A percentile compares a stretch with the other conserved stretches of the same genome.
Conservation (phyloP, 2,329 filamentous ascomycete genomes). For the Helotiales sp. region DNA sequence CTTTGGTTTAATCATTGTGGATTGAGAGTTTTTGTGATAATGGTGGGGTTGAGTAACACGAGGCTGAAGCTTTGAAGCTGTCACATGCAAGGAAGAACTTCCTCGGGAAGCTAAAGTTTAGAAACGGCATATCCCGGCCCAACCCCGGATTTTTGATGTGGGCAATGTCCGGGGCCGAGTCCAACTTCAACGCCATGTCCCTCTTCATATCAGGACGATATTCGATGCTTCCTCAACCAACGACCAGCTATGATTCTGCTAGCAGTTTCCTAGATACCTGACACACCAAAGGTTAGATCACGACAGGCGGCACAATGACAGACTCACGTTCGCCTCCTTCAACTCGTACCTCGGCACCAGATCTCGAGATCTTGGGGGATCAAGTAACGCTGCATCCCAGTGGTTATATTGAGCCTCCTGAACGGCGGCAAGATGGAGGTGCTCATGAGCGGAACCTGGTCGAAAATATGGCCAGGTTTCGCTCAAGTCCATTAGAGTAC, state of each 20-base stretch:
- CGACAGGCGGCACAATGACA: slow-evolving; percentile 37
- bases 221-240: slow-evolving; percentile 2
- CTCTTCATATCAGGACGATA: slow-evolving; percentile 6
- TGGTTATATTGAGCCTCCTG: slow-evolving; percentile 58
- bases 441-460: slow-evolving; percentile 70
- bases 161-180: slow-evolving; percentile 7
- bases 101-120: too few relatives aligned
- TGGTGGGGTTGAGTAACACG: background rate
- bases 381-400: slow-evolving; percentile 74
- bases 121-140: background rate
- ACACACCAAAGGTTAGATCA: background rate
- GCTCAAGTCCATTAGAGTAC: slow-evolving; percentile 64
- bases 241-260: slow-evolving; percentile 15
- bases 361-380: slow-evolving; percentile 74
- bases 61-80: slow-evolving; percentile 1
- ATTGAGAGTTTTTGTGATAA: background rate
- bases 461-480: slow-evolving; percentile 84
- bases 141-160: slow-evolving; percentile 3
- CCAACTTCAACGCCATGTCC: slow-evolving; percentile 1
- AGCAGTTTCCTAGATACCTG: slow-evolving; percentile 5
- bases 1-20: background rate
- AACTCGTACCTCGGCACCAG: slow-evolving; percentile 60
- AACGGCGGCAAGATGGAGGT: slow-evolving; percentile 44
- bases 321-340: slow-evolving; percentile 22
- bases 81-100: too few relatives aligned